A percentile compares a stretch with the other conserved stretches of the same genome.
Evolutionary conservation across 805 yeast species (phyloP).

Genomic region (Saturnispora besseyi): DNA sequence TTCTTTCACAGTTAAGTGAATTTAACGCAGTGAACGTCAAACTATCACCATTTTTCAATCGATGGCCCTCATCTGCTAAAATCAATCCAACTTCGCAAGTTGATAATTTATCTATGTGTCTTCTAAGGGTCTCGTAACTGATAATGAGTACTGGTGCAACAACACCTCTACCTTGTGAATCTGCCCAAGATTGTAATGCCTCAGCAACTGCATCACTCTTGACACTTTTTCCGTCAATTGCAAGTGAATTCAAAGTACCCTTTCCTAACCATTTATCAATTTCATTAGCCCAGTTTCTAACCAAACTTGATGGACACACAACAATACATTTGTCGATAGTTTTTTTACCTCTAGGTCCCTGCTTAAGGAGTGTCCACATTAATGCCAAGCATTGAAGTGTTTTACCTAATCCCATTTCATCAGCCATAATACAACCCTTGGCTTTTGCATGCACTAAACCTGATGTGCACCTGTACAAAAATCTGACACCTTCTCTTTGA

Average conservation of each 20-base stretch:
- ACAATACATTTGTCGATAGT: slow-evolving; percentile 85
- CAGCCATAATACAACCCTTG: slow-evolving; percentile 91
- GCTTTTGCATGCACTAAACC: slow-evolving; percentile 80
- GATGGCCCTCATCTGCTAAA: slow-evolving; percentile 81
- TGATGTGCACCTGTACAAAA: slow-evolving; percentile 81
- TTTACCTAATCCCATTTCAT: slow-evolving; percentile 97
- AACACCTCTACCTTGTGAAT: slow-evolving; percentile 76
- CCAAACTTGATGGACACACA: slow-evolving; percentile 92
- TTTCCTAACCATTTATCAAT: slow-evolving; percentile 91
- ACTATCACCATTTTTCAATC: slow-evolving; percentile 83
- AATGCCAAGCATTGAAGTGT: slow-evolving; percentile 86
- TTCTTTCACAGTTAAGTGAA: slow-evolving; percentile 72
- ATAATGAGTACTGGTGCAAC: slow-evolving; percentile 91
- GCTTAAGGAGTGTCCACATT: slow-evolving; percentile 86
- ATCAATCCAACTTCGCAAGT: slow-evolving; percentile 78
- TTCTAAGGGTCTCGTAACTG: slow-evolving; percentile 85
- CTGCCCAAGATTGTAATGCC: slow-evolving; percentile 75
- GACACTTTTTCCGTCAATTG: slow-evolving; percentile 83
- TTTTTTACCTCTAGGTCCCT: slow-evolving; percentile 76
- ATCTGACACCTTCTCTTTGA: slow-evolving; percentile 92
- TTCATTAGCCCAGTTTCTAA: slow-evolving; percentile 96
- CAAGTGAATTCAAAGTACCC: slow-evolving; percentile 80
- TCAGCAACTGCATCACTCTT: slow-evolving; percentile 60
- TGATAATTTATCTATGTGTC: slow-evolving; percentile 69
- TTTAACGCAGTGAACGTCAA: slow-evolving; percentile 81